Percentiles rank a stretch among this genome's conserved stretches.
phyloP scores from a whole-genome alignment of 2,329 filamentous ascomycete species.

The Xylaria sp. region DNA sequence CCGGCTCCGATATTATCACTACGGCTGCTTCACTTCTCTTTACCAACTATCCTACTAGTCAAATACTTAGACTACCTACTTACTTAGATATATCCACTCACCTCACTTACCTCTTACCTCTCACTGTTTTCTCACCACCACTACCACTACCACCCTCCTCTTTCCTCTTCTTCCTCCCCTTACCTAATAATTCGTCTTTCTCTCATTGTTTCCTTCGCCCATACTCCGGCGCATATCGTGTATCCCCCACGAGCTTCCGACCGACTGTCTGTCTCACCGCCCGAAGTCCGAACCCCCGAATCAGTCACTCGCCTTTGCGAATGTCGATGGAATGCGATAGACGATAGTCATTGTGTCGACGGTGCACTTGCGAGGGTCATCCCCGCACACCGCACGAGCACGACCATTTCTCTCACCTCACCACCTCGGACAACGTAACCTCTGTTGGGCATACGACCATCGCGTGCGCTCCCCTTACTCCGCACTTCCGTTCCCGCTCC shows the following conservation, averaged over 20 bases:
- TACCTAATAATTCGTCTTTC: neutral
- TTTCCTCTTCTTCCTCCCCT: neutral
- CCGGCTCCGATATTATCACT: slow-evolving; percentile 30
- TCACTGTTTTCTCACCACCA: slow-evolving; percentile 2
- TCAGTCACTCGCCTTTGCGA: slow-evolving; percentile 32
- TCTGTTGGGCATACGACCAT: slow-evolving; percentile 26
- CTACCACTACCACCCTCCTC: slow-evolving; percentile 5
- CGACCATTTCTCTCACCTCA: slow-evolving; percentile 44
- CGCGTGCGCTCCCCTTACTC: slow-evolving; percentile 20
- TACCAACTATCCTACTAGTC: neutral
- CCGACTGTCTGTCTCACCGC: slow-evolving; percentile 13
- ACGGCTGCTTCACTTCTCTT: neutral
- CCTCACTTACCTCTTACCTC: neutral
- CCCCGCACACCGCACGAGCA: slow-evolving; percentile 65
- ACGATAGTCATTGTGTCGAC: slow-evolving; percentile 62
- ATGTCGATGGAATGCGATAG: slow-evolving; percentile 67
- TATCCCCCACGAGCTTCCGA: slow-evolving; percentile 17
- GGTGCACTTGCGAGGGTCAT: slow-evolving; percentile 68
- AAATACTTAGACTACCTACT: slow-evolving; percentile 13
- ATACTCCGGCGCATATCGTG: slow-evolving; percentile 10
- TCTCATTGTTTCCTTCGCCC: neutral
- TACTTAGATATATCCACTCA: slow-evolving; percentile 18
- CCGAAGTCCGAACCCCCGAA: slow-evolving; percentile 21
- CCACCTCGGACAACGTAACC: neutral
- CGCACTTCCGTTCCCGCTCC: slow-evolving; percentile 33